Evolutionary conservation across 2,329 filamentous ascomycete genomes (phyloP), one percentile per base, ranked within the genome.

Genomic region (Corynespora cassiicola): DNA sequence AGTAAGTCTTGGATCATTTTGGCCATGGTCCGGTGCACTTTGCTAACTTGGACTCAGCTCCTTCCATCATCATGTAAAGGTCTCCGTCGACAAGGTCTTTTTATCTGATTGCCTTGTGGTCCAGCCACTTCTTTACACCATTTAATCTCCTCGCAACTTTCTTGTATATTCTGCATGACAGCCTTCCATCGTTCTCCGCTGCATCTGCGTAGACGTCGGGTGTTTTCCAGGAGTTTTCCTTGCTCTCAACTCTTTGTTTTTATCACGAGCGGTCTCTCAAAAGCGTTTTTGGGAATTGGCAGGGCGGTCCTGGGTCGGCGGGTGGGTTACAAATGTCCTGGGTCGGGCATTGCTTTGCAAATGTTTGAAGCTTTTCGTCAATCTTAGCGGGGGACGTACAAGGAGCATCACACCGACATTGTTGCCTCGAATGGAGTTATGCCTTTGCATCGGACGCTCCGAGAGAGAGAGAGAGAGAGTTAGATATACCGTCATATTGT

Each of bases 11-110:
- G 15, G 5, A n/a, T 27, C 6, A 32, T 10, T 7, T 3, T 6
- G 18, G 5, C 1, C 12, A 20, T 10, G 2, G 2, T 6, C n/a
- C n/a, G n/a, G n/a, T 19, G 6, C 38, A 31, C 4, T 12, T 5
- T 34, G 19, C 54, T 60, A 50, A 61, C 42, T 9, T 19, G 9
- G n/a, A 8, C 12, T 20, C 32, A 72, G 69, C 69, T 28, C 71
- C 71, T 38, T 70, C 71, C 22, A 74, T 74, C 42, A 74, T 74
- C 54, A 74, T 74, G 71, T 74, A 73, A 68, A 56, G 22, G 10
- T 26, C 16, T 32, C 11, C 27, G n/a, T 28, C 12, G 36, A 37
- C 16, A 17, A 27, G 35, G 19, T 31, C 35, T 27, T 31, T 29
- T 39, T 45, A 42, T 40, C 42, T 34, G 36, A 26, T 38, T 41